Evolutionary conservation across 129 eudicot species (phyloP).

Genomic region (Daucus carota): DH1_v3.0 NC_030384.2:42934501-42935000

Average conservation of each 20-base stretch:
- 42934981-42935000: too few relatives aligned
- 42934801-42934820: neutral
- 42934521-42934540: conserved; percentile 4
- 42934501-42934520: conserved; percentile 5
- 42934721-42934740: neutral
- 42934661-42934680: neutral
- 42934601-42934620: neutral
- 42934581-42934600: neutral
- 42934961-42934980: too few relatives aligned
- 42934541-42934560: conserved; percentile 7
- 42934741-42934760: neutral
- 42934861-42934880: neutral
- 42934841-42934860: neutral
- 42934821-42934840: neutral
- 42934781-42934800: too few relatives aligned
- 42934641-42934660: neutral
- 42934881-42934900: neutral
- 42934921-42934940: too few relatives aligned
- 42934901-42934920: too few relatives aligned
- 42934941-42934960: too few relatives aligned
- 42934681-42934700: neutral
- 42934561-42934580: neutral
- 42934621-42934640: neutral
- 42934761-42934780: too few relatives aligned
- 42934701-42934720: neutral